Evolutionary conservation across 2,329 filamentous ascomycete species (phyloP).

Genomic region (Remersonia thermophila): DNA sequence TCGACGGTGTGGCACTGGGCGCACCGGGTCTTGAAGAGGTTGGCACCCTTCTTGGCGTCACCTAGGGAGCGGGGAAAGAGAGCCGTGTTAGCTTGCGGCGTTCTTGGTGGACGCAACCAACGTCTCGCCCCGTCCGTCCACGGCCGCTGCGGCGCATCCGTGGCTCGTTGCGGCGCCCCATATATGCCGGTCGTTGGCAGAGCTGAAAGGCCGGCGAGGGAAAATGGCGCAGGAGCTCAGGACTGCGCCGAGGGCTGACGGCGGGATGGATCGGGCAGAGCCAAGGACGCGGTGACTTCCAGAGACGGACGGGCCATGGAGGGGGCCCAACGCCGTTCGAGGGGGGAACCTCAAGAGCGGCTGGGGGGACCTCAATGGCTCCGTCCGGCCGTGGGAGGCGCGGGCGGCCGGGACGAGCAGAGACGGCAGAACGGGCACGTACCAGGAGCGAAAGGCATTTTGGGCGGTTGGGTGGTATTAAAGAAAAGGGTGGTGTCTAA

Average conservation of each 20-base stretch:
- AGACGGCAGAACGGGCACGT: constrained; percentile 16
- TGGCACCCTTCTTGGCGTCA: constrained; percentile 91
- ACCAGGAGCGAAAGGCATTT: constrained; percentile 29
- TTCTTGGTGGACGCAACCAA: not conserved
- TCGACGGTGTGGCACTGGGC: constrained; percentile 97
- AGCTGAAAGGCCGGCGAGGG: not conserved
- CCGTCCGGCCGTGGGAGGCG: too few species aligned
- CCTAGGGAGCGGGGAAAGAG: constrained; percentile 52
- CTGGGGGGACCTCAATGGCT: constrained; percentile 15
- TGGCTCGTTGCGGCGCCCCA: constrained; percentile 1
- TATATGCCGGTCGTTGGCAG: not conserved
- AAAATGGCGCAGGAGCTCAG: constrained; percentile 10
- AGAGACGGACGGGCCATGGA: not conserved
- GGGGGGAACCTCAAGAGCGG: not conserved
- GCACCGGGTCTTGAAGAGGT: constrained; percentile 98
- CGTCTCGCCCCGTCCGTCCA: too few species aligned
- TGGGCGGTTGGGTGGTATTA: constrained; percentile 14
- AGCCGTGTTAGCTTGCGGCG: constrained; percentile 10
- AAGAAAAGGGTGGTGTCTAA: constrained; percentile 12
- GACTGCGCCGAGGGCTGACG: not conserved
- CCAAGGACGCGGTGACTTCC: not conserved
- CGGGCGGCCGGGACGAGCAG: constrained; percentile 1
- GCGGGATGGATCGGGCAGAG: too few species aligned
- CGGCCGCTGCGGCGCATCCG: too few species aligned
- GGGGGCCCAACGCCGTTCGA: not conserved